These are phyloP conservation scores for Exophiala bonariae DNA, from an alignment of 2,329 filamentous ascomycete genomes.

Conservation along the genomic window DNA sequence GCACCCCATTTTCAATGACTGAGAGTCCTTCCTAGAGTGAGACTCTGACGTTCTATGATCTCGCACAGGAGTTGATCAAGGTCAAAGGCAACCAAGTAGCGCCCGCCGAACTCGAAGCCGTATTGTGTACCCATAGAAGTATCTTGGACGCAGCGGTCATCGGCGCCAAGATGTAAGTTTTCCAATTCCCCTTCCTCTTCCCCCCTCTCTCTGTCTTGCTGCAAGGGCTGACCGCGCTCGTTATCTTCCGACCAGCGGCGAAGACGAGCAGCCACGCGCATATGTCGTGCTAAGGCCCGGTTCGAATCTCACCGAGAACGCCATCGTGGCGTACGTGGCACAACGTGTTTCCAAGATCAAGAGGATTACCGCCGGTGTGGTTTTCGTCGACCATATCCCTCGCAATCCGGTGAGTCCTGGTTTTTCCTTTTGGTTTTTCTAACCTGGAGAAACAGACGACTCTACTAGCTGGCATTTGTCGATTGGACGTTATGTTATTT, in stretches of 20 bases:
- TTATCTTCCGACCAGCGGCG: conserved; percentile 22
- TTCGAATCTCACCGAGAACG: conserved; percentile 38
- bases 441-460: too few species aligned
- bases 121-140: conserved; percentile 43
- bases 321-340: conserved; percentile 43
- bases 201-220: too few species aligned
- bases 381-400: conserved; percentile 46
- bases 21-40: too few species aligned
- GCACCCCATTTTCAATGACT: too few species aligned
- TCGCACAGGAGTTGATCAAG: conserved; percentile 47
- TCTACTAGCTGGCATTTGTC: too few species aligned
- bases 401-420: conserved; percentile 48
- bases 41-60: too few species aligned
- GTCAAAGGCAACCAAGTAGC: conserved; percentile 51
- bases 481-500: too few species aligned
- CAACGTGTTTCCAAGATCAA: conserved; percentile 46
- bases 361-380: conserved; percentile 45
- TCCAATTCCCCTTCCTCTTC: too few species aligned
- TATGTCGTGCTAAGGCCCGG: conserved; percentile 41
- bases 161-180: conserved; percentile 35
- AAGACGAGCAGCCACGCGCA: conserved; percentile 36
- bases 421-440: too few species aligned
- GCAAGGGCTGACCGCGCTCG: conserved; percentile 11
- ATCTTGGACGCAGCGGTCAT: conserved; percentile 49
- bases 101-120: conserved; percentile 47